phyloP scores from a whole-genome alignment of 768 basidiomycete genomes.

The Xerocomus spinulosus region DNA sequence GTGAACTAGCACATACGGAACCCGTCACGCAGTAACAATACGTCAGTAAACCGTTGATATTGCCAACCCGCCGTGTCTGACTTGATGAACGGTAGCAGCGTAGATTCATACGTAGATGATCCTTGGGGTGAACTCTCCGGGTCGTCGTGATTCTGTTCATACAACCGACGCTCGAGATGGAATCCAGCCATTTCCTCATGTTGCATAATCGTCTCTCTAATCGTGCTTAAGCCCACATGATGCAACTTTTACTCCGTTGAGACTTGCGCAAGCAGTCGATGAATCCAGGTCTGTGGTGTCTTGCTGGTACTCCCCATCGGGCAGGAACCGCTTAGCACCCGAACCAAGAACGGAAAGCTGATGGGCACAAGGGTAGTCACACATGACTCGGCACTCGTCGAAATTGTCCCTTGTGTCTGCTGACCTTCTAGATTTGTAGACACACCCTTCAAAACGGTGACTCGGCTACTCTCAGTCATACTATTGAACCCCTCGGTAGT shows the following conservation, averaged over 20 bases:
- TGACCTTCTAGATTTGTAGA: no score
- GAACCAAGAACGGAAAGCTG: conserved; percentile 63
- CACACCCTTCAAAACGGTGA: no score
- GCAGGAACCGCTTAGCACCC: conserved; percentile 41
- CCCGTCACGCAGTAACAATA: neutral
- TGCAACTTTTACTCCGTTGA: conserved; percentile 37
- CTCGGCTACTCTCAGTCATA: no score
- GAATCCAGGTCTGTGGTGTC: conserved; percentile 35
- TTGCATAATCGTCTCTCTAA: neutral
- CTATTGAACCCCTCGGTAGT: neutral
- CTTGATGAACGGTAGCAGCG: neutral
- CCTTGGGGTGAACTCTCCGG: conserved; percentile 15
- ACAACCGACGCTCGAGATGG: conserved; percentile 3
- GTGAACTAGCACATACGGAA: conserved; percentile 34
- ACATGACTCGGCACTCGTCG: neutral
- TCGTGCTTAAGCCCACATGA: conserved; percentile 32
- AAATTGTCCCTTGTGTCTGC: neutral
- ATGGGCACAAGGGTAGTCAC: conserved; percentile 25
- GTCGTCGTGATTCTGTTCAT: conserved; percentile 10
- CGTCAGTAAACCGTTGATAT: neutral
- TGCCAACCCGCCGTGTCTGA: neutral
- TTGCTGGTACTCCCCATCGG: conserved; percentile 39
- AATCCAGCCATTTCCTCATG: neutral
- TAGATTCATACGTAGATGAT: neutral
- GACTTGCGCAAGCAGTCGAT: conserved; percentile 34